A percentile compares a stretch with the other conserved stretches of the same genome.
These are phyloP conservation scores for Plectosphaerella plurivora DNA, from an alignment of 2,329 filamentous ascomycete genomes.

Conservation along the genomic window DNA sequence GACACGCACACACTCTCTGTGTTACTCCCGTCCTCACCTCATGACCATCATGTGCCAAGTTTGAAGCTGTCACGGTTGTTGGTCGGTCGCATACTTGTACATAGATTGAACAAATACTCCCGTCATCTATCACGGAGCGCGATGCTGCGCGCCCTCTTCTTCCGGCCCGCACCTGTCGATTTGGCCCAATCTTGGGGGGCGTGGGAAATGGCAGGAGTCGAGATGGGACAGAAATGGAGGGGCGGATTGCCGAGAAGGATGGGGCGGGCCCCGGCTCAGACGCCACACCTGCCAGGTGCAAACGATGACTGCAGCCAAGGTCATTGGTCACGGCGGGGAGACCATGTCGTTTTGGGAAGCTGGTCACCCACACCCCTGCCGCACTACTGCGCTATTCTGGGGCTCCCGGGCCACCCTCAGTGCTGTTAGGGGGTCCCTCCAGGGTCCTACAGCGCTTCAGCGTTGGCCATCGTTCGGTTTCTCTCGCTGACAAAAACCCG, in stretches of 20 bases:
- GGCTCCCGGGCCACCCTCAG: no score
- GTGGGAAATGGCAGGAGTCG: neutral
- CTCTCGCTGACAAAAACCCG: slow-evolving; percentile 3
- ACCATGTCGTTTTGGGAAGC: neutral
- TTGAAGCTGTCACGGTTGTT: no score
- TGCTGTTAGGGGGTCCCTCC: no score
- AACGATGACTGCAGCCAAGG: neutral
- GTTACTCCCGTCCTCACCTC: no score
- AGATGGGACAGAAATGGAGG: neutral
- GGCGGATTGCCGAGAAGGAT: neutral
- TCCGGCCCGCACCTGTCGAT: neutral
- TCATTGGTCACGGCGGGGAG: neutral
- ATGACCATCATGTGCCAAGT: no score
- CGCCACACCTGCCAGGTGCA: neutral
- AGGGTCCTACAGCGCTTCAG: no score
- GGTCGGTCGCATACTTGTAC: no score
- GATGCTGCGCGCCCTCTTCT: neutral
- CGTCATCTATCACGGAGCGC: slow-evolving; percentile 3
- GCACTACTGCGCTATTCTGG: neutral
- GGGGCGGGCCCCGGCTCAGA: neutral
- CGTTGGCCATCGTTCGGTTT: neutral
- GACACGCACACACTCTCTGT: no score
- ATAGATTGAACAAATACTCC: no score
- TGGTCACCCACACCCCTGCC: neutral
- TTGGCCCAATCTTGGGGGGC: neutral